Percentiles rank a stretch among this genome's conserved stretches.
Conservation (phyloP, 2,329 filamentous ascomycete species). For the Penicillium olsonii region DNA sequence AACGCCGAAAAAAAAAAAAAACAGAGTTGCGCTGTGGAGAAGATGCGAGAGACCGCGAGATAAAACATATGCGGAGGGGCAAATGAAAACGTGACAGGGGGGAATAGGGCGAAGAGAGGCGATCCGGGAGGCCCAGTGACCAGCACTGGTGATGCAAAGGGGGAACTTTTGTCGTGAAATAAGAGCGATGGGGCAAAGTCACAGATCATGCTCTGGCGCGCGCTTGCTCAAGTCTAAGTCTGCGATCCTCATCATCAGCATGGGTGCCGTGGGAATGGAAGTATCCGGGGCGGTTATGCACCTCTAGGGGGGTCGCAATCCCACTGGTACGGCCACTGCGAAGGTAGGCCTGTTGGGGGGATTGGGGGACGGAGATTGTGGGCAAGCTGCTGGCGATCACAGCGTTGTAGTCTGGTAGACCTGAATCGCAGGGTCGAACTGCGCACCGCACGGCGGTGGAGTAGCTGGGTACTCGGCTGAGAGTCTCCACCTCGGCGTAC, state of each 20-base stretch:
- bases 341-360: conserved; percentile 43
- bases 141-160: conserved; percentile 16
- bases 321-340: conserved; percentile 38
- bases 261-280: conserved; percentile 28
- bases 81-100: background rate
- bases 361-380: conserved; percentile 31
- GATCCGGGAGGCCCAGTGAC: conserved; percentile 12
- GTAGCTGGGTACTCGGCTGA: conserved; percentile 77
- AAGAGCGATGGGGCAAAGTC: background rate
- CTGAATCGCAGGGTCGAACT: conserved; percentile 54
- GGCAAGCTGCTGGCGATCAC: conserved; percentile 43
- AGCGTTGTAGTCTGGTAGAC: conserved; percentile 68
- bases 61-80: background rate
- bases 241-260: conserved; percentile 42
- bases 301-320: conserved; percentile 31
- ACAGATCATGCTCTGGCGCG: conserved; percentile 34
- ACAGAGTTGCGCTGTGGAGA: conserved; percentile 15
- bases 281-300: conserved; percentile 27
- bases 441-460: conserved; percentile 70
- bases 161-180: conserved; percentile 6
- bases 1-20: conserved; percentile 17
- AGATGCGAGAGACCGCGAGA: background rate
- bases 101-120: background rate
- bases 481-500: conserved; percentile 61
- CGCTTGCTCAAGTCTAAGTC: conserved; percentile 43